Conservation (phyloP, 75 land plant genomes). For the Cupressus sempervirens region DNA sequence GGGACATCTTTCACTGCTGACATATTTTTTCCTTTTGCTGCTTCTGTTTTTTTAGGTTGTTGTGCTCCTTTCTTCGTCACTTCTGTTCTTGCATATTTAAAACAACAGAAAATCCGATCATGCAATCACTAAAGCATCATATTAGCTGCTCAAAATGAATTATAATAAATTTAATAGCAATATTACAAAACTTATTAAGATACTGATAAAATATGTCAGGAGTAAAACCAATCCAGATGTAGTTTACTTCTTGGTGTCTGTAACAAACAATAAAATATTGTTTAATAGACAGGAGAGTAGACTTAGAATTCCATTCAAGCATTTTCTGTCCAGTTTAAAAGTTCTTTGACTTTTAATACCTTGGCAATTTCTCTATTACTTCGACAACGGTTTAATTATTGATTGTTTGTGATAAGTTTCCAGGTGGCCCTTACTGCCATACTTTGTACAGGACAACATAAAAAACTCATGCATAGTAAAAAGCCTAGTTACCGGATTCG, state of each 20-base stretch:
- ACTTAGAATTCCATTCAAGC: neutral
- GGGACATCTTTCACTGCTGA: slow-evolving; percentile 32
- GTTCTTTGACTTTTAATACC: neutral
- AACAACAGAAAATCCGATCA: neutral
- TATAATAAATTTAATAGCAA: neutral
- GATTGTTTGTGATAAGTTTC: neutral
- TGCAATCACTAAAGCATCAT: neutral
- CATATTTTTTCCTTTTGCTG: slow-evolving; percentile 32
- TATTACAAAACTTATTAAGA: neutral
- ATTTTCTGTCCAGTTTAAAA: neutral
- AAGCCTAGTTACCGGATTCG: too few species aligned
- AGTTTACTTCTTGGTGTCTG: neutral
- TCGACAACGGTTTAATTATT: neutral
- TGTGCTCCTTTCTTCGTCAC: slow-evolving; percentile 17
- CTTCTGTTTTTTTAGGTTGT: slow-evolving; percentile 23
- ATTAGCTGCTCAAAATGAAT: neutral
- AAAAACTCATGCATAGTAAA: neutral
- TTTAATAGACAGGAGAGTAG: neutral
- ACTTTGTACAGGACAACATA: neutral
- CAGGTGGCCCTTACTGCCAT: neutral
- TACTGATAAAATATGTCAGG: neutral
- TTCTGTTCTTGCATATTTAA: slow-evolving; percentile 18
- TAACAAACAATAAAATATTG: neutral
- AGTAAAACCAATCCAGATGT: neutral
- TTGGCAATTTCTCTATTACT: neutral